phyloP scores from a whole-genome alignment of 225 moss, liverwort and hornwort genomes.

The Pseudoscleropodium purum region DNA sequence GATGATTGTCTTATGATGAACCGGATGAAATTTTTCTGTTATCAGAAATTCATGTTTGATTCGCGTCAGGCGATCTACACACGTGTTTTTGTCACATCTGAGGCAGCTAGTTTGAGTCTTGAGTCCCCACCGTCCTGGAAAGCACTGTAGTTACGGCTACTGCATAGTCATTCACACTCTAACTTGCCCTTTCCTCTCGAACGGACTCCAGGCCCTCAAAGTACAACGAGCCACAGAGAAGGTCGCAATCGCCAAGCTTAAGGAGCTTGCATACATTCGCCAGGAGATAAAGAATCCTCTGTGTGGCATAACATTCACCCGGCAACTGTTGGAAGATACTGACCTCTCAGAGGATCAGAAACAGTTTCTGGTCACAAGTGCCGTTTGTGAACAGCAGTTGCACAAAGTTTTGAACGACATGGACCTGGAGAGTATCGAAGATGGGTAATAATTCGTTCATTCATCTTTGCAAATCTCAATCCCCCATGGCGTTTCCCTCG shows the following conservation, averaged over 20 bases:
- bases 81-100: not conserved
- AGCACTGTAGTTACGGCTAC: not conserved
- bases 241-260: constrained; percentile 47
- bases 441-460: constrained; percentile 18
- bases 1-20: not conserved
- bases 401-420: constrained; percentile 43
- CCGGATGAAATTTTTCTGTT: not conserved
- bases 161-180: not conserved
- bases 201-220: constrained; percentile 26
- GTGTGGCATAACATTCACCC: constrained; percentile 41
- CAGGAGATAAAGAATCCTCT: constrained; percentile 58
- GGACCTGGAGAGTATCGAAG: constrained; percentile 56
- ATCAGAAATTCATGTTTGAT: not conserved
- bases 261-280: constrained; percentile 56
- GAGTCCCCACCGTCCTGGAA: not conserved
- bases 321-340: constrained; percentile 44
- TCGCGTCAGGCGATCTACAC: not conserved
- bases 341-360: constrained; percentile 45
- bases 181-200: not conserved
- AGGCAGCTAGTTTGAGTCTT: not conserved
- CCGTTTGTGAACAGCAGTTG: constrained; percentile 44
- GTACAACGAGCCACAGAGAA: constrained; percentile 56
- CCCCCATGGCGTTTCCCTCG: not conserved
- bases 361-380: constrained; percentile 46
- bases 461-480: not conserved